These are phyloP conservation scores for Oryza glaberrima DNA, from an alignment of 176 grass and related monocot genomes.

Conservation along the genomic window DNA sequence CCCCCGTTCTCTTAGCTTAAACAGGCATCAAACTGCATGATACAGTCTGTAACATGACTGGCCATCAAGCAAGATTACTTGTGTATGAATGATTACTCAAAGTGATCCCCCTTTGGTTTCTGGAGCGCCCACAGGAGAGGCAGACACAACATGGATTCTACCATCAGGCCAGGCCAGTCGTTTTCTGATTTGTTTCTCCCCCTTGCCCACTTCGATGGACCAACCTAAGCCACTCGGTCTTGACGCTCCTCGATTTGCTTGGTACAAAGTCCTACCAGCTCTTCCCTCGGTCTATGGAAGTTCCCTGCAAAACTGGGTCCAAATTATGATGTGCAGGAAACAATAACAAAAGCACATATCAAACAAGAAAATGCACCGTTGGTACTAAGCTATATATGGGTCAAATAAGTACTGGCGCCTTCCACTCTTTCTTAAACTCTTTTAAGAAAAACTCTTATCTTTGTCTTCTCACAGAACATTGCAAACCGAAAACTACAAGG, in stretches of 20 bases:
- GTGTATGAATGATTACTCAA: not conserved
- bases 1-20: not conserved
- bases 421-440: not conserved
- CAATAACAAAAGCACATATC: not conserved
- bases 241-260: not conserved
- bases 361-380: not conserved
- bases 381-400: not conserved
- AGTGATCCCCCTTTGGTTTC: not conserved
- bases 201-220: not conserved
- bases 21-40: not conserved
- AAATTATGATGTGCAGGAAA: not conserved
- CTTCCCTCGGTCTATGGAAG: constrained; percentile 17
- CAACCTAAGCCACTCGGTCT: not conserved
- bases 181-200: not conserved
- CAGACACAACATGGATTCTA: constrained; percentile 4
- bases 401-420: not conserved
- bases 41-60: not conserved
- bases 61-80: not conserved
- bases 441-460: not conserved
- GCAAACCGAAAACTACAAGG: not conserved
- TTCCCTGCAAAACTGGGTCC: not conserved
- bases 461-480: not conserved
- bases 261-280: not conserved
- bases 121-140: not conserved
- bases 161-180: constrained; percentile 9